Percentiles rank a stretch among this genome's conserved stretches.
Conservation (phyloP, 2,329 filamentous ascomycete species). For the Microsporum ferrugineum region DNA sequence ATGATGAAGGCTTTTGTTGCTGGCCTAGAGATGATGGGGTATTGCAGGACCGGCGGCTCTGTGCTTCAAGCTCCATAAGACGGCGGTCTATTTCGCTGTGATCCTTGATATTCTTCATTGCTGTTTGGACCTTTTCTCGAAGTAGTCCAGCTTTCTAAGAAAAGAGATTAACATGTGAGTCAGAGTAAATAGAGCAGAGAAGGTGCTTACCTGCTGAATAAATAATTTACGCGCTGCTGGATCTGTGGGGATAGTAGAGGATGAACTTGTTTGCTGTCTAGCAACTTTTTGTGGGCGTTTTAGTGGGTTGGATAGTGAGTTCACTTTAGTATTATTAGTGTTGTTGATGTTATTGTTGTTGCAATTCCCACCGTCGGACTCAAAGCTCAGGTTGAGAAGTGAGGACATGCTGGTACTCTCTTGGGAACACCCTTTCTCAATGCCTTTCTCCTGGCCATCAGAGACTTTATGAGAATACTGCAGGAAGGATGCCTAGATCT, state of each 20-base stretch:
- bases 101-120: slow-evolving; percentile 30
- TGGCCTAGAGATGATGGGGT: slow-evolving; percentile 8
- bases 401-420: slow-evolving; percentile 12
- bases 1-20: background rate
- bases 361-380: slow-evolving; percentile 14
- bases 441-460: background rate
- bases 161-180: background rate
- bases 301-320: slow-evolving; percentile 8
- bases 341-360: background rate
- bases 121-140: slow-evolving; percentile 28
- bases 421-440: slow-evolving; percentile 7
- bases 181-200: background rate
- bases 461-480: background rate
- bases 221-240: slow-evolving; percentile 29
- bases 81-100: slow-evolving; percentile 29
- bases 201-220: slow-evolving; percentile 28
- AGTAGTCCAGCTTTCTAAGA: slow-evolving; percentile 33
- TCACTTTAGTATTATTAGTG: slow-evolving; percentile 9
- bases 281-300: slow-evolving; percentile 14
- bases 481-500: slow-evolving; percentile 6
- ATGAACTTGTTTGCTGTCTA: background rate
- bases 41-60: slow-evolving; percentile 24
- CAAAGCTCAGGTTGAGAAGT: slow-evolving; percentile 14
- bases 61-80: slow-evolving; percentile 31
- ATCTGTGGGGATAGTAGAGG: slow-evolving; percentile 23